phyloP scores from a whole-genome alignment of 1,284 basidiomycete species.

The Cryptococcus floricola region DNA sequence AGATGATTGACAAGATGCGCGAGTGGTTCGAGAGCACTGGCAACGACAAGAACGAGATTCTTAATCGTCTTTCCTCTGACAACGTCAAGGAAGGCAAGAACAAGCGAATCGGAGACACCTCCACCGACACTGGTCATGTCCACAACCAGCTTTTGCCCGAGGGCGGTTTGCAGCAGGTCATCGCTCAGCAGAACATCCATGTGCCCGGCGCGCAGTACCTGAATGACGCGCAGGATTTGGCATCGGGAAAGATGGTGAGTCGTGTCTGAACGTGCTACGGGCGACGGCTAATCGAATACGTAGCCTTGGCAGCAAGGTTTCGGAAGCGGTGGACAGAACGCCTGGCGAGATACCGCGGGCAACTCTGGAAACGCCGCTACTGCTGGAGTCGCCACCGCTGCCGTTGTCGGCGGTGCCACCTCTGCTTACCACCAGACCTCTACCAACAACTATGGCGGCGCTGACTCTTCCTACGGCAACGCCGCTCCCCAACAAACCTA shows the following conservation, averaged over 20 bases:
- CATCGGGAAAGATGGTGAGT: conserved; percentile 45
- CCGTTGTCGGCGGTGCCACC: too few species aligned
- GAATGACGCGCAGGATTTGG: conserved; percentile 47
- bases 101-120: conserved; percentile 55
- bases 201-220: conserved; percentile 44
- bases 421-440: neutral
- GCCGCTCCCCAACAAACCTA: neutral
- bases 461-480: neutral
- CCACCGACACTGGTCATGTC: conserved; percentile 34
- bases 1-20: conserved; percentile 60
- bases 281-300: neutral
- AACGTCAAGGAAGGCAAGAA: conserved; percentile 70
- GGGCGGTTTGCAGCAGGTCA: conserved; percentile 46
- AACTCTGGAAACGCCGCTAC: conserved; percentile 20
- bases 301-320: conserved; percentile 49
- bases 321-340: conserved; percentile 42
- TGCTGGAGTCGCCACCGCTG: neutral
- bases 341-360: conserved; percentile 34
- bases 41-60: conserved; percentile 54
- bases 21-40: conserved; percentile 59
- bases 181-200: conserved; percentile 47
- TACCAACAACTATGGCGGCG: neutral
- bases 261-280: neutral
- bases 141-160: conserved; percentile 42
- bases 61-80: conserved; percentile 63